Evolutionary conservation across 2,329 filamentous ascomycete species (phyloP).

Genomic region (Phaeoacremonium minimum): DNA sequence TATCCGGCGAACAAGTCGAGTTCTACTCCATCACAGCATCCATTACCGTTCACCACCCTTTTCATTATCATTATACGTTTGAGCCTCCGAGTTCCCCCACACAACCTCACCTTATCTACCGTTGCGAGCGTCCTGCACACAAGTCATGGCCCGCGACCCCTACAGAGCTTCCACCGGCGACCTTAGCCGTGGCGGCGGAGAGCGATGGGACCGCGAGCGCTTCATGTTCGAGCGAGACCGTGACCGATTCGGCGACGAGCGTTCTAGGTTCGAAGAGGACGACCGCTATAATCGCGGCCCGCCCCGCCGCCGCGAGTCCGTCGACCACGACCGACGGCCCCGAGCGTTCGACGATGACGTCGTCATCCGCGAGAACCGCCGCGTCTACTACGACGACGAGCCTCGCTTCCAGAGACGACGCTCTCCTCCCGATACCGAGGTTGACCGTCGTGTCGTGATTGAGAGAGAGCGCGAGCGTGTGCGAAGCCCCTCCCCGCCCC

Average conservation of each 20-base stretch:
- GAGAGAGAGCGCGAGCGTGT: conserved; percentile 49
- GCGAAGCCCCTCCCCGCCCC: conserved; percentile 44
- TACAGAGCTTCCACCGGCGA: conserved; percentile 25
- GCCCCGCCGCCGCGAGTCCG: conserved; percentile 34
- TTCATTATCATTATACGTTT: not conserved
- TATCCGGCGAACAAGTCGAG: no score
- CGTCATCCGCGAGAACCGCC: conserved; percentile 41
- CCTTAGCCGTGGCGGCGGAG: conserved; percentile 30
- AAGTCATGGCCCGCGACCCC: conserved; percentile 5
- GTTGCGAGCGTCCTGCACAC: not conserved
- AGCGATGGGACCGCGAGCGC: conserved; percentile 54
- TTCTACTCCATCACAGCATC: no score
- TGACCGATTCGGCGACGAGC: conserved; percentile 47
- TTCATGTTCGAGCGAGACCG: conserved; percentile 39
- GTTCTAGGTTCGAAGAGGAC: conserved; percentile 42
- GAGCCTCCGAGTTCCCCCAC: not conserved
- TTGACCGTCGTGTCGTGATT: conserved; percentile 52
- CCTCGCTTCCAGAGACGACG: conserved; percentile 27
- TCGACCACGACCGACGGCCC: conserved; percentile 40
- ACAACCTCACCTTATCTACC: not conserved
- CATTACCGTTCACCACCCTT: not conserved
- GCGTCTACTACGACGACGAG: conserved; percentile 49
- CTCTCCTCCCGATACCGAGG: conserved; percentile 40
- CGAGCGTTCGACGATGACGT: conserved; percentile 43
- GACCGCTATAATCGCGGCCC: conserved; percentile 41